Conservation (phyloP, 768 basidiomycete species). For the Fomitopsis serialis region DNA sequence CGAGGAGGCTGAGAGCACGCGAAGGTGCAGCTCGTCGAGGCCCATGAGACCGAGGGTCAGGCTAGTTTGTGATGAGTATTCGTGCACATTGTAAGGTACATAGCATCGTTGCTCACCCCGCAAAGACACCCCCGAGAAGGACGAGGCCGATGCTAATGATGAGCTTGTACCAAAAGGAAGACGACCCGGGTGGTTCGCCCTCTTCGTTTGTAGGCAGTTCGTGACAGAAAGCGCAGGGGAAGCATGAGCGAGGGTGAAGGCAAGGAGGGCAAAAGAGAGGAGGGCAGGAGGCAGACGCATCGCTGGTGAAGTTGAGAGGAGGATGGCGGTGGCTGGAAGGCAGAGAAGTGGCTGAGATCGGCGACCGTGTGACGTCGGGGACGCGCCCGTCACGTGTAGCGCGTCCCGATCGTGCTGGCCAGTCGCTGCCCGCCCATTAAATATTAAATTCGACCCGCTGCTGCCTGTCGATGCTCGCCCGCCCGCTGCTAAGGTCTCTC, state of each 20-base stretch:
- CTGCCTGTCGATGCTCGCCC: conserved; percentile 7
- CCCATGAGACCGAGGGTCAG: too few relatives aligned
- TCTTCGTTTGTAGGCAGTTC: neutral
- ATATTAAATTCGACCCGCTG: neutral
- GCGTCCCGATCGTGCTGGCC: neutral
- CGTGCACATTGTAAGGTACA: neutral
- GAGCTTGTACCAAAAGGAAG: conserved; percentile 75
- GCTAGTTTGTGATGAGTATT: too few relatives aligned
- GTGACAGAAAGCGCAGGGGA: conserved; percentile 3
- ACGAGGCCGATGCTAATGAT: conserved; percentile 64
- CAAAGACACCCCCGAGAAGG: conserved; percentile 84
- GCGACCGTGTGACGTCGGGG: neutral
- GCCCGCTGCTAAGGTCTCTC: neutral
- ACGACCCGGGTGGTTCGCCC: conserved; percentile 38
- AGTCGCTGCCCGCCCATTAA: neutral
- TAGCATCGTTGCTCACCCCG: conserved; percentile 59
- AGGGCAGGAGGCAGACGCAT: neutral
- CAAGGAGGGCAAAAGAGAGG: neutral
- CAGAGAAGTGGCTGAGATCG: neutral
- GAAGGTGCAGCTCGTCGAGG: conserved; percentile 83
- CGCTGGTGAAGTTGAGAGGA: neutral
- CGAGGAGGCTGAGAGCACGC: conserved; percentile 79
- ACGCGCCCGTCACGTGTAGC: conserved; percentile 11
- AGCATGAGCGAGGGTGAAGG: neutral
- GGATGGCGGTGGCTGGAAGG: neutral